A percentile compares a stretch with the other conserved stretches of the same genome.
These are phyloP conservation scores for Wickerhamiella parazyma DNA, from an alignment of 805 yeast species.

Conservation along the genomic window DNA sequence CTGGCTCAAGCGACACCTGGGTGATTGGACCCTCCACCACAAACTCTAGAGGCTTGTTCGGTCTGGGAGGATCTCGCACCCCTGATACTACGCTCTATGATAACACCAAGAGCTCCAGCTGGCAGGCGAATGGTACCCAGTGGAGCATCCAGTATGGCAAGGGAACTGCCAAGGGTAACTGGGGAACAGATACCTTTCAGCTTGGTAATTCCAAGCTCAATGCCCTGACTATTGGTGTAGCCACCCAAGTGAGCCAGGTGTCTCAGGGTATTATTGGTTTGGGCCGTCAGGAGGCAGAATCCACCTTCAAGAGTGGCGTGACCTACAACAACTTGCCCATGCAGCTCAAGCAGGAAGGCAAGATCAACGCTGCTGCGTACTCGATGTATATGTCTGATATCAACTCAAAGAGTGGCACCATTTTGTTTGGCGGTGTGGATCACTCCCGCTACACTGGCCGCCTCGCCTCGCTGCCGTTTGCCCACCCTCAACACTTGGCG, in stretches of 20 bases:
- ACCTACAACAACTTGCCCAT: conserved; percentile 54
- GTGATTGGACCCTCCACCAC: conserved; percentile 31
- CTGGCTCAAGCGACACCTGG: conserved; percentile 70
- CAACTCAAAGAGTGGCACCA: conserved; percentile 33
- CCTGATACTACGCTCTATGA: conserved; percentile 16
- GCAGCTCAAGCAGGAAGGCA: conserved; percentile 44
- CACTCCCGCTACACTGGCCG: conserved; percentile 35
- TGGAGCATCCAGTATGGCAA: conserved; percentile 35
- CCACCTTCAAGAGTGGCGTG: conserved; percentile 17
- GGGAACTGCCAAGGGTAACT: conserved; percentile 37
- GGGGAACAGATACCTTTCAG: conserved; percentile 52
- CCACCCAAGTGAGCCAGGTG: conserved; percentile 45
- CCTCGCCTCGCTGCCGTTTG: conserved; percentile 27
- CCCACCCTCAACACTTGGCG: conserved; percentile 27
- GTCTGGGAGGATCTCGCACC: conserved; percentile 7
- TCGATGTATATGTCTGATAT: conserved; percentile 45
- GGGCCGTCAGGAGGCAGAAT: conserved; percentile 43
- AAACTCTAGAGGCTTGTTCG: background rate
- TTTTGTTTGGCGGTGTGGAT: conserved; percentile 46
- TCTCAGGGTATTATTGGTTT: conserved; percentile 40
- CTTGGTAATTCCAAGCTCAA: conserved; percentile 41
- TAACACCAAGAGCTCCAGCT: conserved; percentile 17
- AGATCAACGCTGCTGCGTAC: conserved; percentile 44
- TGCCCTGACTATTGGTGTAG: conserved; percentile 61
- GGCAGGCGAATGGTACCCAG: conserved; percentile 18